Evolutionary conservation across 176 grass and related monocot species (phyloP).

Genomic region (Oryza meridionalis): DNA sequence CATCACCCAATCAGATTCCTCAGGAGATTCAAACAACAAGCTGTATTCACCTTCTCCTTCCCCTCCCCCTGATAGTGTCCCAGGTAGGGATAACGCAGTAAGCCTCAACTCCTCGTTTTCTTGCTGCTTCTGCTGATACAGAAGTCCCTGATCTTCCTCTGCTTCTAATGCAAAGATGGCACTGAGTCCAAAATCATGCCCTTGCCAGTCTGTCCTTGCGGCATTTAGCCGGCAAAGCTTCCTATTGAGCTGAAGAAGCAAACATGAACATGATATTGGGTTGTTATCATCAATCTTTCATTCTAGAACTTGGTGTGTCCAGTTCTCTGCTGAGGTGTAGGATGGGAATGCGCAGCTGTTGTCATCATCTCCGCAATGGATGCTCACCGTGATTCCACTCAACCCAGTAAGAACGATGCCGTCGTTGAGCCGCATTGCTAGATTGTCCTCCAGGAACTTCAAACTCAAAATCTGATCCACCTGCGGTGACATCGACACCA

Average conservation of each 20-base stretch:
- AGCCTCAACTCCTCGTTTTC: not conserved
- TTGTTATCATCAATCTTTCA: not conserved
- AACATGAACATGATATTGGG: not conserved
- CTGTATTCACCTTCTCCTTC: not conserved
- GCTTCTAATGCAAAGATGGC: constrained; percentile 10
- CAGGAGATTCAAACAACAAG: not conserved
- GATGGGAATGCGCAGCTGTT: not conserved
- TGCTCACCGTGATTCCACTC: not conserved
- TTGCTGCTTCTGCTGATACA: not conserved
- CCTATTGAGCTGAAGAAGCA: constrained; percentile 2
- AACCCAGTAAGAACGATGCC: not conserved
- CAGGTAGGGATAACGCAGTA: not conserved
- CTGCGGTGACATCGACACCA: not conserved
- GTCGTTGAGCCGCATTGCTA: not conserved
- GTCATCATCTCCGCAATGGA: not conserved
- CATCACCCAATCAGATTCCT: not conserved
- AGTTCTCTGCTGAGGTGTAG: not conserved
- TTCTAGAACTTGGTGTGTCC: not conserved
- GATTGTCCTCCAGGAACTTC: constrained; percentile 8
- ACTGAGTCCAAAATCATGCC: not conserved
- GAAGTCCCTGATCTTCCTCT: not conserved
- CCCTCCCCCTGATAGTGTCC: not conserved
- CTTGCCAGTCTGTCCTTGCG: not conserved
- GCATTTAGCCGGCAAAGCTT: not conserved
- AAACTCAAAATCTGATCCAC: not conserved